Evolutionary conservation across 2,329 filamentous ascomycete genomes (phyloP).

Genomic region (Xylariaceae sp.): DNA sequence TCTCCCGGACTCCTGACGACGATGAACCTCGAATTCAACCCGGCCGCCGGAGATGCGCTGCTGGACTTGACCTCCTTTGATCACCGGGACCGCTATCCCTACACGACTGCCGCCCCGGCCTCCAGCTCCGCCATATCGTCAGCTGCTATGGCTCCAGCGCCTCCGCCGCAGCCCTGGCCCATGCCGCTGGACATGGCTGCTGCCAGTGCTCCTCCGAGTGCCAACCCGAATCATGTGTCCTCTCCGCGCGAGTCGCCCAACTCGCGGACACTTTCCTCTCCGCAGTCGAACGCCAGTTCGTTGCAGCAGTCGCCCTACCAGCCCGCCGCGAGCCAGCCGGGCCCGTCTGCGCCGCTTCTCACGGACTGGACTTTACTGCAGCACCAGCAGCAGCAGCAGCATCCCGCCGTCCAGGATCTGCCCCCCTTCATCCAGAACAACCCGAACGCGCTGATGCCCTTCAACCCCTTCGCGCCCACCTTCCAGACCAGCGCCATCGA

Average conservation of each 20-base stretch:
- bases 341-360: constrained; percentile 38
- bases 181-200: constrained; percentile 46
- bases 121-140: constrained; percentile 30
- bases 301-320: constrained; percentile 49
- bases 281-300: constrained; percentile 44
- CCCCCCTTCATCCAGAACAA: constrained; percentile 50
- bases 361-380: constrained; percentile 57
- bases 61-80: constrained; percentile 54
- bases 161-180: constrained; percentile 38
- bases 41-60: constrained; percentile 50
- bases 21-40: constrained; percentile 56
- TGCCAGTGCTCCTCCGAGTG: constrained; percentile 33
- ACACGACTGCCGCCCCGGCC: constrained; percentile 36
- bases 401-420: constrained; percentile 38
- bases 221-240: constrained; percentile 37
- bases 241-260: constrained; percentile 45
- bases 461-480: constrained; percentile 41
- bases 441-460: constrained; percentile 43
- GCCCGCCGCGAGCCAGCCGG: constrained; percentile 36
- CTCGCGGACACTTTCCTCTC: constrained; percentile 36
- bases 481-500: constrained; percentile 51
- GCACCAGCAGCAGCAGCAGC: constrained; percentile 42
- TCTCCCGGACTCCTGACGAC: constrained; percentile 23
- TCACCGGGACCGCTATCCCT: constrained; percentile 48
- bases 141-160: constrained; percentile 32